Percentiles rank a stretch among this genome's conserved stretches.
phyloP scores from a whole-genome alignment of 257 asterid species.

The Gentiana macrophylla region DNA sequence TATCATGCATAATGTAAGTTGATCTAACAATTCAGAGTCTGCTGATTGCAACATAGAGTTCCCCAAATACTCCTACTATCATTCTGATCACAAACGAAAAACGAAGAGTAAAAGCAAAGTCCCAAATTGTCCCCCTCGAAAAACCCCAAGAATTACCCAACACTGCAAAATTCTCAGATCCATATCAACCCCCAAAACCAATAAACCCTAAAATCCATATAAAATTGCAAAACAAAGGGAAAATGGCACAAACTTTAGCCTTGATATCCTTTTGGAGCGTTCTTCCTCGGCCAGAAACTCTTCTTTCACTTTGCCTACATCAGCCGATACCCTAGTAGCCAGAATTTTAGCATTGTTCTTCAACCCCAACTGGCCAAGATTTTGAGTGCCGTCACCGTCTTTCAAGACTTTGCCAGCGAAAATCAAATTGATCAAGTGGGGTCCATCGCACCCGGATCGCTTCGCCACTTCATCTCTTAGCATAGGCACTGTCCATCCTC shows the following conservation, averaged over 20 bases:
- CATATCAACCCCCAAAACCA: background rate
- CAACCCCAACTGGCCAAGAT: conserved; percentile 65
- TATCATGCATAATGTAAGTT: too few relatives aligned
- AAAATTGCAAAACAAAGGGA: background rate
- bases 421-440: conserved; percentile 53
- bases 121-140: too few relatives aligned
- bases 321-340: conserved; percentile 56
- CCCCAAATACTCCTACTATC: too few relatives aligned
- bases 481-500: conserved; percentile 71
- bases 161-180: background rate
- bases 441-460: conserved; percentile 47
- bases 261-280: conserved; percentile 52
- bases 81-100: background rate
- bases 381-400: conserved; percentile 56
- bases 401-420: conserved; percentile 56
- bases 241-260: conserved; percentile 48
- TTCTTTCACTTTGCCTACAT: conserved; percentile 50
- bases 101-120: background rate
- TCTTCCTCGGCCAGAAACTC: conserved; percentile 89
- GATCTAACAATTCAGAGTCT: too few relatives aligned
- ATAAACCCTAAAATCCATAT: background rate
- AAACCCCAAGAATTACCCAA: background rate
- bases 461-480: conserved; percentile 58
- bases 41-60: too few relatives aligned
- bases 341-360: conserved; percentile 65